Evolutionary conservation across 169 alveolate species (phyloP), one percentile per base, ranked within the genome.

Genomic region (Cryptosporidium muris): DNA sequence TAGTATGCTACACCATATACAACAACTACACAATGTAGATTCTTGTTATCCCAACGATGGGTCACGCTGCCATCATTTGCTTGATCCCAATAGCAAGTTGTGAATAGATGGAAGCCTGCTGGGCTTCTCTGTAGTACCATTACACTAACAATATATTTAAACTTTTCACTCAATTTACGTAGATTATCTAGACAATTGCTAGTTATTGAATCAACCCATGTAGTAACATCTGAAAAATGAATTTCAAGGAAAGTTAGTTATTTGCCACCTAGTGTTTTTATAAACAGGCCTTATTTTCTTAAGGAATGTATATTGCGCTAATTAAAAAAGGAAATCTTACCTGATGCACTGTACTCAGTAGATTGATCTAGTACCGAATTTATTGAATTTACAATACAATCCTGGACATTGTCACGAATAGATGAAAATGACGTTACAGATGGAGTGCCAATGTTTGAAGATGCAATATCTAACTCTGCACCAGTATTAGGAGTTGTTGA

Each of bases 21-120:
- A 64, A 89, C 91, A 45, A 92, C 89, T 62, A 90, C 90, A 90
- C 95, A 92, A 81, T 89, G 90, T 88, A 92, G 65, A 45, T 89
- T 66, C 25, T 82, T 89, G 68, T 89, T 90, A 66, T 92, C 95
- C 91, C 92, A 92, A 81, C 91, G 91, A 62, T 90, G 90, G 7
- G 94, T 91, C n/a, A 91, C 88, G 43, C 91, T 89, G 37, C 96
- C 96, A 80, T 93, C 96, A 52, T 89, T 80, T 49, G 92, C 90
- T 16, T 92, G 88, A 65, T 93, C 94, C 96, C 96, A 93, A 81
- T 88, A 93, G 85, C 95, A 92, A 12, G 95, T 91, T 1, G 94
- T 91, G 68, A 91, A 81, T 54, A 92, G 67, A 58, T 92, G 95
- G 40, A 93, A 91, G 2, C 95, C 95, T 16, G 94, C 92, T 12